Evolutionary conservation across 257 asterid species (phyloP).

Genomic region (Jasminum sambac): DNA sequence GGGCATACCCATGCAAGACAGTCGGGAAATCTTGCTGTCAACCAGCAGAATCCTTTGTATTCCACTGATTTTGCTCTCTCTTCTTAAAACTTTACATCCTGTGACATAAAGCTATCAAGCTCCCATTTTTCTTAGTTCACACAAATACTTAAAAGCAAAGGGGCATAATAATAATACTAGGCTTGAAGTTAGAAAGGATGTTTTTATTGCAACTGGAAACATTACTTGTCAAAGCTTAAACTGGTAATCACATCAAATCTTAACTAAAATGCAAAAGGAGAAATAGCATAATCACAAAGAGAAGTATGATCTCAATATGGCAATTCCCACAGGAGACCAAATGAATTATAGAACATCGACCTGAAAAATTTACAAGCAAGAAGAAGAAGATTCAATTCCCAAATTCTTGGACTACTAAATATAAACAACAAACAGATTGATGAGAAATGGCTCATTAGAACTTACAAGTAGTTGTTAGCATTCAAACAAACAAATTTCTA

Average conservation of each 20-base stretch:
- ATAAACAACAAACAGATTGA: slow-evolving; percentile 17
- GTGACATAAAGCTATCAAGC: slow-evolving; percentile 2
- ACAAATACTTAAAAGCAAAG: background rate
- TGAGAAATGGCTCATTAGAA: slow-evolving; percentile 15
- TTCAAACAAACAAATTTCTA: slow-evolving; percentile 13
- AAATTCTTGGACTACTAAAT: slow-evolving; percentile 19
- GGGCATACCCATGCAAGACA: background rate
- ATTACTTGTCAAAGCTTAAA: background rate
- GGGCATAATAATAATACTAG: background rate
- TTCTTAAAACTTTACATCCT: background rate
- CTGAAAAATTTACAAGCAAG: slow-evolving; percentile 22
- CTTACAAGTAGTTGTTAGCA: slow-evolving; percentile 27
- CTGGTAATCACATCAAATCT: background rate
- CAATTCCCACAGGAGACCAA: slow-evolving; percentile 5
- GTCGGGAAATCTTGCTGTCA: background rate
- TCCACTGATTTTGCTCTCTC: background rate
- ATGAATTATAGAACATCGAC: slow-evolving; percentile 23
- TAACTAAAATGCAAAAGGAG: background rate
- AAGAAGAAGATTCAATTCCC: background rate
- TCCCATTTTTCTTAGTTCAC: background rate
- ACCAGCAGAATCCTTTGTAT: background rate
- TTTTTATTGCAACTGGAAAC: background rate
- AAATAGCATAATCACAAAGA: slow-evolving; percentile 12
- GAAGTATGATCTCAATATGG: slow-evolving; percentile 8
- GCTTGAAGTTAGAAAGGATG: background rate